phyloP scores from a whole-genome alignment of 225 moss, liverwort and hornwort genomes.

The Sphagnum contortum region DNA sequence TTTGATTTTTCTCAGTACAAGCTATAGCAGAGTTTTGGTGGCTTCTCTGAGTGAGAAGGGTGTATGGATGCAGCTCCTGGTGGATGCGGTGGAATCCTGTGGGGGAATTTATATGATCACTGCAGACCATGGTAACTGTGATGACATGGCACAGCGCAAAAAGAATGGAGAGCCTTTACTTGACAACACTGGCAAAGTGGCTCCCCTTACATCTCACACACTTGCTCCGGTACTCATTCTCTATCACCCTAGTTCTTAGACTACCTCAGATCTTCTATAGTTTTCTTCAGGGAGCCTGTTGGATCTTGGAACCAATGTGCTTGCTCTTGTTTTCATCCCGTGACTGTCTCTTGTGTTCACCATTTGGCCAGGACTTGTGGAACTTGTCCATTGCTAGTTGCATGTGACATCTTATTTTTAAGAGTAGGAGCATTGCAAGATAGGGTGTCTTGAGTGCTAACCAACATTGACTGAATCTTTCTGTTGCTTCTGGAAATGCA shows the following conservation, averaged over 20 bases:
- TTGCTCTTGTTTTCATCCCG: no score
- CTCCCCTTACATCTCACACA: slow-evolving; percentile 79
- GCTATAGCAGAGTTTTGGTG: no score
- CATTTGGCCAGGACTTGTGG: no score
- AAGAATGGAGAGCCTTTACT: slow-evolving; percentile 64
- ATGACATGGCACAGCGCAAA: slow-evolving; percentile 85
- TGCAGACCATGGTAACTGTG: slow-evolving; percentile 79
- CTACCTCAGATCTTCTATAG: neutral
- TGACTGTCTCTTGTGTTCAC: no score
- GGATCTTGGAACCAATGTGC: neutral
- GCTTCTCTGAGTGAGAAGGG: no score
- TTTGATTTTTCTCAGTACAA: no score
- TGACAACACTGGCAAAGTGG: slow-evolving; percentile 54
- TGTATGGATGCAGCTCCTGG: slow-evolving; percentile 34
- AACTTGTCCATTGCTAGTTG: no score
- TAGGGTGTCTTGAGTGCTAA: no score
- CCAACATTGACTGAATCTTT: no score
- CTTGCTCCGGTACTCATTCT: slow-evolving; percentile 51
- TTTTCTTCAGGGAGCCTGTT: neutral
- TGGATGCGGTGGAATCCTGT: slow-evolving; percentile 48
- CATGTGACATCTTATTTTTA: no score
- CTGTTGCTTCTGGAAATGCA: no score
- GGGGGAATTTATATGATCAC: slow-evolving; percentile 82
- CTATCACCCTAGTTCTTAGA: neutral
- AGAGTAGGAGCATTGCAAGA: no score